Conservation (phyloP, 2,329 filamentous ascomycete species). For the Colletotrichum sp. region DNA sequence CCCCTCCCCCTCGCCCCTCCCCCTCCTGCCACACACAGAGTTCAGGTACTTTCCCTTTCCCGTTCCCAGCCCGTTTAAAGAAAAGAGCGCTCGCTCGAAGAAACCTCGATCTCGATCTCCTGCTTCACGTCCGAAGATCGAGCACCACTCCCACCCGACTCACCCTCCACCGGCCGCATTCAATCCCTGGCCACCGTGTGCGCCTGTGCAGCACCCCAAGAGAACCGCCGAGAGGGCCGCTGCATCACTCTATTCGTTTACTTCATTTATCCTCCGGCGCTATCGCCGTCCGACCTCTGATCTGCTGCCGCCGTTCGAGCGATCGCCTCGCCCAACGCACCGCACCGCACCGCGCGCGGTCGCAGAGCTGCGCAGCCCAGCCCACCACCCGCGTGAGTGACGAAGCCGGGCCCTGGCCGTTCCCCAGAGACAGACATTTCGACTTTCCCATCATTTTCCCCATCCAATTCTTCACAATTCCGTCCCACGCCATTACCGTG, state of each 20-base stretch:
- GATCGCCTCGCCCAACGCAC: background rate
- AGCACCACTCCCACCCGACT: background rate
- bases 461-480: background rate
- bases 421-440: background rate
- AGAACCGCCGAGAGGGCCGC: background rate
- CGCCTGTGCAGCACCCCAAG: background rate
- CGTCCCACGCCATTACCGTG: background rate
- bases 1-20: background rate
- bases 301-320: background rate
- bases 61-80: background rate
- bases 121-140: constrained; percentile 2
- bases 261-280: background rate
- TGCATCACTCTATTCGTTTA: background rate
- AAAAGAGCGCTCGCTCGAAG: background rate
- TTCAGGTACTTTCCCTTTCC: background rate
- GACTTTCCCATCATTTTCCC: background rate
- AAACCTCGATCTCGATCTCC: constrained; percentile 15
- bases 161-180: background rate
- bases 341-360: too few species aligned
- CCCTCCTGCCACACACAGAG: background rate
- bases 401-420: too few species aligned
- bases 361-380: background rate
- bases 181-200: background rate
- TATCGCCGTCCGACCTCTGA: background rate
- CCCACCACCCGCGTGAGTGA: background rate